Percentiles rank a stretch among this genome's conserved stretches.
Evolutionary conservation across 768 basidiomycete genomes (phyloP).

Genomic region (Neoboletus brunneissimus): DNA sequence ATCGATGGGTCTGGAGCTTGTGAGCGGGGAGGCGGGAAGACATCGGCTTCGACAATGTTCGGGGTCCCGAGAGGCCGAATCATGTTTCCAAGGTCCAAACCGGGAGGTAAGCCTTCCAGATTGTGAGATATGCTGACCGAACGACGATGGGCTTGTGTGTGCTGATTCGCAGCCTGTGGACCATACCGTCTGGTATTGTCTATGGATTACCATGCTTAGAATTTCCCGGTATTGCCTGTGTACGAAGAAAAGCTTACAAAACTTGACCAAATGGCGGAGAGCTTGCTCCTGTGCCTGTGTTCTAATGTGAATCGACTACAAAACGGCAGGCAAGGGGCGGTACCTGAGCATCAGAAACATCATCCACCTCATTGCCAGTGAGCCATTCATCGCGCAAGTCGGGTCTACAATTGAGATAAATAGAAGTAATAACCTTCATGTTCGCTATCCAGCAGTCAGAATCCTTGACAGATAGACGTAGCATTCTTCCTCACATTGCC

Average conservation of each 20-base stretch:
- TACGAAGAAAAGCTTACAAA: slow-evolving; percentile 60
- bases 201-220: slow-evolving; percentile 29
- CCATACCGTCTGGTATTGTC: slow-evolving; percentile 93
- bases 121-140: slow-evolving; percentile 83
- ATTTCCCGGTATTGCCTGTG: not conserved
- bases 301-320: slow-evolving; percentile 10
- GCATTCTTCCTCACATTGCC: slow-evolving; percentile 67
- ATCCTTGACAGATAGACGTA: not conserved
- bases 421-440: slow-evolving; percentile 99
- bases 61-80: slow-evolving; percentile 75
- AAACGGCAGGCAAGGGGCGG: slow-evolving; percentile 13
- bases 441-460: slow-evolving; percentile 60
- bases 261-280: slow-evolving; percentile 88
- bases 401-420: slow-evolving; percentile 95
- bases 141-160: slow-evolving; percentile 66
- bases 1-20: slow-evolving; percentile 80
- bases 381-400: slow-evolving; percentile 98
- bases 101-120: slow-evolving; percentile 71
- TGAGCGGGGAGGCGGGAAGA: slow-evolving; percentile 91
- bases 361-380: slow-evolving; percentile 88
- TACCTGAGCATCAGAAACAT: slow-evolving; percentile 88
- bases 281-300: slow-evolving; percentile 91
- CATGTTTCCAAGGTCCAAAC: slow-evolving; percentile 70
- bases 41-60: slow-evolving; percentile 79
- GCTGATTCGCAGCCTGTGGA: slow-evolving; percentile 45